phyloP scores from a whole-genome alignment of 2,329 filamentous ascomycete genomes.

The Geosmithia flava region DNA sequence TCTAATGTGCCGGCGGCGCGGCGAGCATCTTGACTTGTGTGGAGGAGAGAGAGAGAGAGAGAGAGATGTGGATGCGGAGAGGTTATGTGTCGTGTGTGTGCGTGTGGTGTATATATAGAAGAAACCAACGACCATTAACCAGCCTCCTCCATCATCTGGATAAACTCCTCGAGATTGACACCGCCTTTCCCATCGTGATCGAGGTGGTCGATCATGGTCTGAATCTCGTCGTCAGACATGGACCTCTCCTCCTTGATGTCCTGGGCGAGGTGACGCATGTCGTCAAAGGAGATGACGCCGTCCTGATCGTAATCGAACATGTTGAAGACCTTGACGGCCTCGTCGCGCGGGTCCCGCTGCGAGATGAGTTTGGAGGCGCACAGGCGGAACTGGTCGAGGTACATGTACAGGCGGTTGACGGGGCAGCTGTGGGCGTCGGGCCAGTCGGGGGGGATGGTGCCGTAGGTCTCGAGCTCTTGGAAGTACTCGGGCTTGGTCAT shows the following conservation, averaged over 20 bases:
- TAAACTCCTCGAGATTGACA: constrained; percentile 57
- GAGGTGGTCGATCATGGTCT: constrained; percentile 97
- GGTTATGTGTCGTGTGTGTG: not conserved
- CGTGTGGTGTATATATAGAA: not conserved
- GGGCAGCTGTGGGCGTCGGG: constrained; percentile 26
- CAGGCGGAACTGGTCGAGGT: constrained; percentile 44
- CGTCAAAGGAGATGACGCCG: constrained; percentile 79
- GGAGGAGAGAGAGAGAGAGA: too few relatives aligned
- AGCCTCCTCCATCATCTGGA: constrained; percentile 44
- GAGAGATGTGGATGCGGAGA: too few relatives aligned
- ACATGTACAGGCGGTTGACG: constrained; percentile 34
- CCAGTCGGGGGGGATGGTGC: constrained; percentile 55
- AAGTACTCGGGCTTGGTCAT: constrained; percentile 78
- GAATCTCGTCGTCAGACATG: constrained; percentile 82
- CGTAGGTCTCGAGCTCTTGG: constrained; percentile 67
- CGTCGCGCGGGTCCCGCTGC: constrained; percentile 75
- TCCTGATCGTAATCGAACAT: constrained; percentile 91
- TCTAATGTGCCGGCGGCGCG: too few relatives aligned
- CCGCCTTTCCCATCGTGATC: constrained; percentile 87
- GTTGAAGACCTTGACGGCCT: constrained; percentile 82
- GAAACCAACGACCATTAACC: constrained; percentile 9
- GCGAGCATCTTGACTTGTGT: too few relatives aligned
- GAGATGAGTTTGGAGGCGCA: constrained; percentile 73
- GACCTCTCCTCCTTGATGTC: constrained; percentile 73
- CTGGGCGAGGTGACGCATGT: constrained; percentile 74